Base-by-base conservation (phyloP, 441 rosid genomes). In the Populus hybrid region DNA sequence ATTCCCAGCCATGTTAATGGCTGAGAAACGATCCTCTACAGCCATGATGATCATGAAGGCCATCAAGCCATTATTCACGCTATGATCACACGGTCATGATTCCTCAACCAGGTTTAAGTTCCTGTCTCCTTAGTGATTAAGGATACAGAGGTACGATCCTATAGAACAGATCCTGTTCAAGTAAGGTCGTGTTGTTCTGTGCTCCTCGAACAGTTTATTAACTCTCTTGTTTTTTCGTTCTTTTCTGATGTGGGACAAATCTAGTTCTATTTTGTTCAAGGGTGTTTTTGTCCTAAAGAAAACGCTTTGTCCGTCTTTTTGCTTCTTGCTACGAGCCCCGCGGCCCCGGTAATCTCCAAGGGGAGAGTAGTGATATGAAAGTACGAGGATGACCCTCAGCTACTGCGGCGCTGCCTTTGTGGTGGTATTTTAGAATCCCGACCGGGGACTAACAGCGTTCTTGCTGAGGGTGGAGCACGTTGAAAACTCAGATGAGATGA, bases 401-500 rank as follows among this genome's bases (percentile, higher is more conserved):
- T 11, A 0, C 54, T 46, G 6, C 18, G 5, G 16, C 10, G 54
- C 18, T 38, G 42, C 8, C 36, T 34, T 38, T 38, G 42, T 38
- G 42, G 42, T 38, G 10, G 42, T 38, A 38, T 38, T 38, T 7
- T 38, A 38, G 42, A 38, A 38, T 38, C 35, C 35, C 35, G 35
- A 34, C 1, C 0, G 0, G 35, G 35, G 35, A 34, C 35, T 34
- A 6, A 85, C 76, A 24, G 80, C 81, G 11, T 95, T 95, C 86
- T 84, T 95, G 81, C 30, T 86, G 79, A 88, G 90, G 66, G 69
- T 93, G 72, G 98, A 97, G 14, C 90, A 86, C 69, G 77, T 86
- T 69, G 98, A 93, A 76, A 93, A 90, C 88, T 90, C 97, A 0
- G 98, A 93, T 63, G 97, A 93, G 86, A 89, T 93, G 92, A 80